Evolutionary conservation across 306 rosid species (phyloP).

Genomic region (Luffa acutangula): DNA sequence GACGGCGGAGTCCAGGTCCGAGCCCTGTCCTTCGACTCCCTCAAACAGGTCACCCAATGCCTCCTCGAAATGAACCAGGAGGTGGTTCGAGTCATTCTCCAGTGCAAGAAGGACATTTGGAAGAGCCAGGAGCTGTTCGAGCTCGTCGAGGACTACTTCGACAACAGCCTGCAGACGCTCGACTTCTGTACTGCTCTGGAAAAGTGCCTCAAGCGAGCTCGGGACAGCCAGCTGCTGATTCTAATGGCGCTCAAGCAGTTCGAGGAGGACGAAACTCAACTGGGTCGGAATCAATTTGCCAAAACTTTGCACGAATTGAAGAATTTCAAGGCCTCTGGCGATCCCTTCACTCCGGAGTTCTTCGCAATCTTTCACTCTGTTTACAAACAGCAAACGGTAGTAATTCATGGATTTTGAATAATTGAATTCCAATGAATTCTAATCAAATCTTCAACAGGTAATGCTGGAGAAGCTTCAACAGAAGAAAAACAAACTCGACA

Average conservation of each 20-base stretch:
- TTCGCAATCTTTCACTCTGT: constrained; percentile 57
- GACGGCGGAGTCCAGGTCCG: constrained; percentile 58
- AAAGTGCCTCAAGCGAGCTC: constrained; percentile 59
- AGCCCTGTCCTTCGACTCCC: constrained; percentile 66
- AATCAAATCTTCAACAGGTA: neutral
- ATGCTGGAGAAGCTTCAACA: constrained; percentile 70
- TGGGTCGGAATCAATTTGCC: constrained; percentile 16
- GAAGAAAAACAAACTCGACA: constrained; percentile 59
- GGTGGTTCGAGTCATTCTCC: constrained; percentile 70
- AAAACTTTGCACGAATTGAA: constrained; percentile 56
- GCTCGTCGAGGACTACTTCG: constrained; percentile 86
- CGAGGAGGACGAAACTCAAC: constrained; percentile 45
- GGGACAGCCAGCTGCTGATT: constrained; percentile 64
- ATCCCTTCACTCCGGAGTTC: constrained; percentile 74
- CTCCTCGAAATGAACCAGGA: constrained; percentile 88
- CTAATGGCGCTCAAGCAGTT: constrained; percentile 63
- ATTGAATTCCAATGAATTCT: neutral
- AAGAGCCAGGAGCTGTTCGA: constrained; percentile 67
- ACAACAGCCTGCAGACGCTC: constrained; percentile 62
- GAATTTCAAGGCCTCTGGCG: constrained; percentile 60
- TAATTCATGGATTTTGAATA: neutral
- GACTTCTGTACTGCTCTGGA: constrained; percentile 88
- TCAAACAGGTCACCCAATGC: constrained; percentile 65
- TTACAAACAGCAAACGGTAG: constrained; percentile 42
- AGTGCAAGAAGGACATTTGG: constrained; percentile 93